Percentiles rank a stretch among this genome's conserved stretches.
Conservation (phyloP, 2,329 filamentous ascomycete genomes). For the Colletotrichum graminicola region DNA sequence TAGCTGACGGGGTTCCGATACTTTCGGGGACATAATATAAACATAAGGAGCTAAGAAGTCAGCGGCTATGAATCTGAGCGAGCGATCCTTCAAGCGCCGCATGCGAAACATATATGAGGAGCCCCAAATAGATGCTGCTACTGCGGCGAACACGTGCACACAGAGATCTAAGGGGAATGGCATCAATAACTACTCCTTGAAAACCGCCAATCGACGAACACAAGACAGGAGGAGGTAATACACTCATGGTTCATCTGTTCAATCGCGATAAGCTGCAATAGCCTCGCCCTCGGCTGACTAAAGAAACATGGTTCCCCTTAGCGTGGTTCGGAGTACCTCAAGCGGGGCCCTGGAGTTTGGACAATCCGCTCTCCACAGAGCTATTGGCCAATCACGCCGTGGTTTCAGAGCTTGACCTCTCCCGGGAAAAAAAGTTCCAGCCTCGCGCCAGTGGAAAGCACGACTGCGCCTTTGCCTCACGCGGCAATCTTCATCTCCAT, state of each 20-base stretch:
- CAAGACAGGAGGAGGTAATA: neutral
- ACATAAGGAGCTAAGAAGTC: neutral
- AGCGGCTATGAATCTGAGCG: neutral
- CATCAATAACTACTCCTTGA: neutral
- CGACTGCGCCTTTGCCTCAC: constrained; percentile 34
- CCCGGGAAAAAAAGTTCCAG: constrained; percentile 43
- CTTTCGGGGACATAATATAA: neutral
- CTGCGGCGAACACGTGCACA: neutral
- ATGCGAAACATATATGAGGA: neutral
- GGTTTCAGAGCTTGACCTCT: constrained; percentile 39
- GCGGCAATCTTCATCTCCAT: constrained; percentile 33
- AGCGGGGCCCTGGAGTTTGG: constrained; percentile 21
- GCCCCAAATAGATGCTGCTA: neutral
- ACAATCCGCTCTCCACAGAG: neutral
- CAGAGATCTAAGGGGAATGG: neutral
- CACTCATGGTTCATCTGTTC: neutral
- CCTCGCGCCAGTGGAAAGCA: constrained; percentile 38
- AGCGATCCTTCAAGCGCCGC: neutral
- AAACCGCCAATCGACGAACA: neutral
- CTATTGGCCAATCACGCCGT: constrained; percentile 22
- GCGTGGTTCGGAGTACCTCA: constrained; percentile 7
- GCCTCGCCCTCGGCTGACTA: constrained; percentile 1
- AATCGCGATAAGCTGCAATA: neutral
- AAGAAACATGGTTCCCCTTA: constrained; percentile 1
- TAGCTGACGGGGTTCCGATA: neutral